Conservation (phyloP, 139 green algal genomes). For the Desmodesmus armatus region DNA sequence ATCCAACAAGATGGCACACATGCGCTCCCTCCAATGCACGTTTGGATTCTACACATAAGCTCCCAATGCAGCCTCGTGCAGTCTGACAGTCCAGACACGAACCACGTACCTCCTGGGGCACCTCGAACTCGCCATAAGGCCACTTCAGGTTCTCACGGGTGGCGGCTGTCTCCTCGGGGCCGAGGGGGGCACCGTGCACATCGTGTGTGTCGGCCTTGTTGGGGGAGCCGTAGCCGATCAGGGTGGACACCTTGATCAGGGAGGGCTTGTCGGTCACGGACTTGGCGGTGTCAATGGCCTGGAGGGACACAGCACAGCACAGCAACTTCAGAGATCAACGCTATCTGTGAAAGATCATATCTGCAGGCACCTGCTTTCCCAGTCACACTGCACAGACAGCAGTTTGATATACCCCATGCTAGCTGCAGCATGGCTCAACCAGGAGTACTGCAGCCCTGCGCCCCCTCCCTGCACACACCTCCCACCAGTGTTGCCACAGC, state of each 20-base stretch:
- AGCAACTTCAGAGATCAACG: too few relatives aligned
- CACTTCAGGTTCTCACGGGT: constrained; percentile 97
- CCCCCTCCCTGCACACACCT: background rate
- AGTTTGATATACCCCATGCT: too few relatives aligned
- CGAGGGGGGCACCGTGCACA: constrained; percentile 97
- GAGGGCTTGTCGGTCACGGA: constrained; percentile 95
- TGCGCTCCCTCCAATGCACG: too few relatives aligned
- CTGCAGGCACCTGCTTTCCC: too few relatives aligned
- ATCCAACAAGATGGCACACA: too few relatives aligned
- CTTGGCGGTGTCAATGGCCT: constrained; percentile 77
- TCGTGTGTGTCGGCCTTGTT: constrained; percentile 99
- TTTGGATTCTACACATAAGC: constrained; percentile 46
- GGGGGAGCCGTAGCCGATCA: constrained; percentile 99
- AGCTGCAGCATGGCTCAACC: background rate
- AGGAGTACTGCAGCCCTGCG: background rate
- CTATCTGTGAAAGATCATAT: too few relatives aligned
- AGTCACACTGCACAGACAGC: too few relatives aligned
- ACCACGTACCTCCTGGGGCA: constrained; percentile 91
- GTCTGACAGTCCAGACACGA: too few relatives aligned
- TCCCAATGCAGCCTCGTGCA: too few relatives aligned
- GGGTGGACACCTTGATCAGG: constrained; percentile 96
- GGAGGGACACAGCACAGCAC: background rate
- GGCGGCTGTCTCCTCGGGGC: constrained; percentile 91
- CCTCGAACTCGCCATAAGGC: constrained; percentile 93
- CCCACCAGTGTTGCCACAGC: background rate